phyloP scores from a whole-genome alignment of 2,329 filamentous ascomycete species.

The Achaetomium macrosporum region DNA sequence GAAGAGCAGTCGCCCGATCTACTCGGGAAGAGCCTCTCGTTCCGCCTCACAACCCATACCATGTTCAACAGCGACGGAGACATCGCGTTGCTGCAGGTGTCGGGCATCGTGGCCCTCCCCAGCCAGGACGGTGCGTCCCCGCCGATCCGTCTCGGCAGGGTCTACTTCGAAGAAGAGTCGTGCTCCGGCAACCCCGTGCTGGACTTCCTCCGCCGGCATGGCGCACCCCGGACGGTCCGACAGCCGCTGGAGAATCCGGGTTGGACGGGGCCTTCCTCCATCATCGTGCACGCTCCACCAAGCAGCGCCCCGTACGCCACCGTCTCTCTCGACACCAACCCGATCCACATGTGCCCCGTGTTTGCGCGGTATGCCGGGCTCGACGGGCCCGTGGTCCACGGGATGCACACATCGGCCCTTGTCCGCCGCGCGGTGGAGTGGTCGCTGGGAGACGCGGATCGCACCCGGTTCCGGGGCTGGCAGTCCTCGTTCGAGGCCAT shows the following conservation, averaged over 20 bases:
- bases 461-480: too few relatives aligned
- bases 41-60: too few relatives aligned
- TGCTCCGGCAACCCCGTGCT: conserved; percentile 96
- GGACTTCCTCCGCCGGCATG: conserved; percentile 89
- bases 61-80: too few relatives aligned
- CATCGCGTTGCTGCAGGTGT: conserved; percentile 86
- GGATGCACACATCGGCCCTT: too few relatives aligned
- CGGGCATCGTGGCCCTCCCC: conserved; percentile 88
- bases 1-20: too few relatives aligned
- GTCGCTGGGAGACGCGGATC: too few relatives aligned
- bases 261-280: conserved; percentile 85
- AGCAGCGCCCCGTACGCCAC: conserved; percentile 97
- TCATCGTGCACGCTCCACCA: conserved; percentile 86
- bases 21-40: too few relatives aligned
- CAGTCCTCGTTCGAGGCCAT: too few relatives aligned
- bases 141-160: conserved; percentile 88
- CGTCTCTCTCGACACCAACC: conserved; percentile 97
- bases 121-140: too few relatives aligned
- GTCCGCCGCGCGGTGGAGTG: too few relatives aligned
- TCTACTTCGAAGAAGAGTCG: conserved; percentile 85
- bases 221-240: conserved; percentile 85
- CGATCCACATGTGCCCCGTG: conserved; percentile 99
- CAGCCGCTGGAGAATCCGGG: conserved; percentile 96
- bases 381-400: too few relatives aligned
- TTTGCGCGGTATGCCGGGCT: too few relatives aligned